A percentile compares a stretch with the other conserved stretches of the same genome.
Evolutionary conservation across 2,329 filamentous ascomycete genomes (phyloP).

Genomic region (Alternaria infectoria): DNA sequence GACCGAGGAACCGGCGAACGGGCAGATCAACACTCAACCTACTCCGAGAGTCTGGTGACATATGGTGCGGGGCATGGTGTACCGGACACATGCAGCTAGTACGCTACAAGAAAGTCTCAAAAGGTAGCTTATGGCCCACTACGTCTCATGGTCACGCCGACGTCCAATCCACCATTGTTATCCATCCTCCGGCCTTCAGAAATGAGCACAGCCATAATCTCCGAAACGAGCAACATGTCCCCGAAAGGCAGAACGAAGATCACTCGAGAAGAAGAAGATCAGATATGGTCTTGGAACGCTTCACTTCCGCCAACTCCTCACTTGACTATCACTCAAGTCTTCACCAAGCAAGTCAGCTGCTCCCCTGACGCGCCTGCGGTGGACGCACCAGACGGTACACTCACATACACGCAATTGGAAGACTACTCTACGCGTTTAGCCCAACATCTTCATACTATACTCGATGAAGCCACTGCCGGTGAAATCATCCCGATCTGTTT

Average conservation of each 20-base stretch:
- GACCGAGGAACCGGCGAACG: background rate
- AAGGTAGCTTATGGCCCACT: background rate
- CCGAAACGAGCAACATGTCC: background rate
- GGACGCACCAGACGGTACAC: background rate
- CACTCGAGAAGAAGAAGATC: background rate
- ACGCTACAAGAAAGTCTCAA: background rate
- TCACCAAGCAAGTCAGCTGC: background rate
- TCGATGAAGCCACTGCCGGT: background rate
- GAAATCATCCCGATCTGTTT: slow-evolving; percentile 6
- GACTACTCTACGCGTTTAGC: slow-evolving; percentile 2
- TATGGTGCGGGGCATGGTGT: background rate
- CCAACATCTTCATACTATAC: background rate
- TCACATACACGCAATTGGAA: slow-evolving; percentile 3
- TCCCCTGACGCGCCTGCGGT: slow-evolving; percentile 1
- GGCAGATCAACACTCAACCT: background rate
- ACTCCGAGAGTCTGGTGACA: background rate
- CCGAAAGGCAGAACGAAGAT: background rate
- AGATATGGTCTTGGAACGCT: slow-evolving; percentile 3
- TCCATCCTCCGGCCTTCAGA: background rate
- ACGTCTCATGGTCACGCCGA: background rate
- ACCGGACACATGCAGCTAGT: background rate
- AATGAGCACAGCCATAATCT: background rate
- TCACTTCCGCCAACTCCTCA: background rate
- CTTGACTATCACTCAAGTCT: background rate
- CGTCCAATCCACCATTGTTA: background rate